Evolutionary conservation across 148 eudicot species (phyloP).

Genomic region (Talinum fruticosum): DNA sequence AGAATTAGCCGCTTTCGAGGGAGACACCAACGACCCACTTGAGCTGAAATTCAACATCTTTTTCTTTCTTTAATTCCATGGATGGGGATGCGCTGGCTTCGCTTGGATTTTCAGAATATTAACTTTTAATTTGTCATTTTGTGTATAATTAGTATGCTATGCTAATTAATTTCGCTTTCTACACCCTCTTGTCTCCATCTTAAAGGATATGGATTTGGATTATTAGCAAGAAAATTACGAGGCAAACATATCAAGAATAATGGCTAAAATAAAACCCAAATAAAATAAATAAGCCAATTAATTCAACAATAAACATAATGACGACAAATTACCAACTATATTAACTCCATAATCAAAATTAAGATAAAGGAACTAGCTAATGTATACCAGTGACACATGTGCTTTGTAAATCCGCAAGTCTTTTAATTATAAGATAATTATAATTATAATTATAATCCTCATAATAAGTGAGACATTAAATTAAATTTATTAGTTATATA

Average conservation of each 20-base stretch:
- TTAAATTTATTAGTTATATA: no score
- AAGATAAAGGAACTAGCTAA: no score
- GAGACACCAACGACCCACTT: slow-evolving; percentile 37
- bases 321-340: no score
- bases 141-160: not conserved
- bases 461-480: no score
- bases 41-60: not conserved
- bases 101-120: not conserved
- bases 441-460: no score
- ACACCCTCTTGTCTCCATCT: not conserved
- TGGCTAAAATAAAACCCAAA: not conserved
- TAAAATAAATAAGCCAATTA: no score
- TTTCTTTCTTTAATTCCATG: not conserved
- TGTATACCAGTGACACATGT: no score
- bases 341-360: no score
- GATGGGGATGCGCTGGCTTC: slow-evolving; percentile 6
- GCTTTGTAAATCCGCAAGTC: no score
- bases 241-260: no score
- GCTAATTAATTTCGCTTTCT: not conserved
- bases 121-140: not conserved
- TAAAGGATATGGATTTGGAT: not conserved
- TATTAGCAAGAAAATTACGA: not conserved
- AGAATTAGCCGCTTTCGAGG: slow-evolving; percentile 28
- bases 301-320: no score
- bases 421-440: no score